These are phyloP conservation scores for Xylariomycetidae sp. DNA, from an alignment of 2,329 filamentous ascomycete genomes.

Conservation along the genomic window DNA sequence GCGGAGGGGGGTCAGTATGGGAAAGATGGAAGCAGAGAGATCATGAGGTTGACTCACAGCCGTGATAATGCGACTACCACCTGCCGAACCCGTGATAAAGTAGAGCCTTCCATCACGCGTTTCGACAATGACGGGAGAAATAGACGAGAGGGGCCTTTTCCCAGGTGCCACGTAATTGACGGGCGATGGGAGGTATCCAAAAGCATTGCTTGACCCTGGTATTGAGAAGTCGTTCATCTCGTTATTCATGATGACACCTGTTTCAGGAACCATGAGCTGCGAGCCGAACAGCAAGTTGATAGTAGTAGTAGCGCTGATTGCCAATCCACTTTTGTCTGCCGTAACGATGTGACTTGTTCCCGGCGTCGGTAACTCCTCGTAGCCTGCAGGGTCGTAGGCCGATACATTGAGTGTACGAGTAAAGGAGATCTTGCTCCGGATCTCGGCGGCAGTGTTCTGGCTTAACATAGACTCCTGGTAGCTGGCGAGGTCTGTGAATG, in stretches of 20 bases:
- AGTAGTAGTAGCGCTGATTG: slow-evolving; percentile 73
- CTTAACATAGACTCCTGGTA: slow-evolving; percentile 62
- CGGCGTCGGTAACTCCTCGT: slow-evolving; percentile 51
- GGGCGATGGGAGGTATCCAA: slow-evolving; percentile 71
- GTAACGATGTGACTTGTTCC: slow-evolving; percentile 64
- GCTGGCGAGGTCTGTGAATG: slow-evolving; percentile 56
- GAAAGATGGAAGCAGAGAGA: too few relatives aligned
- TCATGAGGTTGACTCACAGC: too few relatives aligned
- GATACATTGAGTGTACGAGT: slow-evolving; percentile 31
- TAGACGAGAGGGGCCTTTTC: slow-evolving; percentile 74
- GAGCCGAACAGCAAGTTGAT: slow-evolving; percentile 78
- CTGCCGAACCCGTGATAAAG: slow-evolving; percentile 69
- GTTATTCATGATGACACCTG: slow-evolving; percentile 67
- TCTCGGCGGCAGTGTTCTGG: slow-evolving; percentile 46
- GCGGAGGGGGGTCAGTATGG: too few relatives aligned
- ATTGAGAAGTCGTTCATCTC: slow-evolving; percentile 71
- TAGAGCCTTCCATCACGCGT: slow-evolving; percentile 61
- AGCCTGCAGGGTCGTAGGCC: slow-evolving; percentile 38
- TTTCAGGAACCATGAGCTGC: slow-evolving; percentile 70
- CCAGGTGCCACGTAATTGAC: slow-evolving; percentile 70
- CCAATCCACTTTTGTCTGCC: slow-evolving; percentile 63
- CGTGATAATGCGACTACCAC: slow-evolving; percentile 80
- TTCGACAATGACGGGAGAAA: slow-evolving; percentile 72
- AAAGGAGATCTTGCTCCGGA: slow-evolving; percentile 41
- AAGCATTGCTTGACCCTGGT: slow-evolving; percentile 63